Percentiles rank a stretch among this genome's conserved stretches.
phyloP scores from a whole-genome alignment of 2,329 filamentous ascomycete genomes.

The Dactylellina leptospora region DNA sequence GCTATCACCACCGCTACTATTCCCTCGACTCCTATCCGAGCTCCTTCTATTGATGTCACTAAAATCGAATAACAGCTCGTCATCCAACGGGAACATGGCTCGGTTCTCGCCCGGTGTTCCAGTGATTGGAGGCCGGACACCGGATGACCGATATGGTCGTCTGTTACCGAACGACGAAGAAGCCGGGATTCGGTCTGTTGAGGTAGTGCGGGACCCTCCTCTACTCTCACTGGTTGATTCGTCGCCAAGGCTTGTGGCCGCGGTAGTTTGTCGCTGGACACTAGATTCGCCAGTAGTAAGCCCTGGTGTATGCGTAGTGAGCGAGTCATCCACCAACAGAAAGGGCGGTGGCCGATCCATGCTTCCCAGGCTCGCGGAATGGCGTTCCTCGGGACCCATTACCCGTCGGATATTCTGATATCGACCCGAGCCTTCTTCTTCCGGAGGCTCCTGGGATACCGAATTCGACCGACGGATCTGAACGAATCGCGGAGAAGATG shows the following conservation, averaged over 20 bases:
- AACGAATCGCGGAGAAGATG: slow-evolving; percentile 55
- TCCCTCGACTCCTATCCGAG: slow-evolving; percentile 53
- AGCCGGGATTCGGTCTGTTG: slow-evolving; percentile 32
- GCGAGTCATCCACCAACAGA: slow-evolving; percentile 54
- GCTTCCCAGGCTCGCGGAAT: slow-evolving; percentile 54
- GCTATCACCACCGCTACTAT: slow-evolving; percentile 43
- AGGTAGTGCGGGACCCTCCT: slow-evolving; percentile 18
- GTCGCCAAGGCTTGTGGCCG: slow-evolving; percentile 24
- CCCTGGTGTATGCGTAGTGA: slow-evolving; percentile 53
- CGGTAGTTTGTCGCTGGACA: slow-evolving; percentile 28
- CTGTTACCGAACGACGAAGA: slow-evolving; percentile 38
- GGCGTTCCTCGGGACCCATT: slow-evolving; percentile 51
- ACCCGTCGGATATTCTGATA: slow-evolving; percentile 50
- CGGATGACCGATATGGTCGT: slow-evolving; percentile 35
- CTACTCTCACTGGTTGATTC: slow-evolving; percentile 18
- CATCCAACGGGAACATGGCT: slow-evolving; percentile 54
- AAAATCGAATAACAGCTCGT: slow-evolving; percentile 57
- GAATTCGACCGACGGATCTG: slow-evolving; percentile 55
- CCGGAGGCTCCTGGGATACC: slow-evolving; percentile 51
- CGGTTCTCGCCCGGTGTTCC: slow-evolving; percentile 55
- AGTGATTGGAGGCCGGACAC: slow-evolving; percentile 37
- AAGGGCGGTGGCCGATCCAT: slow-evolving; percentile 52
- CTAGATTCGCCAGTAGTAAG: slow-evolving; percentile 52
- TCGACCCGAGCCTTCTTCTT: slow-evolving; percentile 34
- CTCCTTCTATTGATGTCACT: slow-evolving; percentile 57